Evolutionary conservation across 208 protist species (phyloP), one percentile per base, ranked within the genome.

Genomic region (Trypanosoma platydactyli): DNA sequence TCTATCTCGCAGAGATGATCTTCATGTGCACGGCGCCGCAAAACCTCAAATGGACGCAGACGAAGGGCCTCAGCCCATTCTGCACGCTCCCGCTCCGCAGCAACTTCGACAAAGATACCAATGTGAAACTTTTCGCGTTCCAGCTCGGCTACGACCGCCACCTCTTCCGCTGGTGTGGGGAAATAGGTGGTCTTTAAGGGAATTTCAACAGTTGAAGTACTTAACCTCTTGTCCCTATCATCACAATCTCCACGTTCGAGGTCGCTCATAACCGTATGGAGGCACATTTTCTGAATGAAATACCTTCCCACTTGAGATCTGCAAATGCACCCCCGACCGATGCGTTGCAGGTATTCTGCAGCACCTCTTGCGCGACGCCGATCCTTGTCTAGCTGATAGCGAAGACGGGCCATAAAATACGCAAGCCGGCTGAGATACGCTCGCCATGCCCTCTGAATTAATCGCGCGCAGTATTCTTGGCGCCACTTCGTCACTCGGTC

Each of bases 371-470:
- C 64, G 13, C 40, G 22, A 18, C 55, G 22, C 22, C 62, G 51
- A n/a, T 40, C 56, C 29, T 66, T 50, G n/a, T 84, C 52, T 52
- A 86, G 71, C 16, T 60, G 50, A 18, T 62, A 45, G 16, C 69
- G 62, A 24, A 86, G 56, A 3, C 44, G n/a, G 1, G 18, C 51
- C 80, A 94, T 86, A 64, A 72, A 76, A 44, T 70, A 77, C 12
- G 50, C 35, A 16, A 95, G 33, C 0, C 81, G 78, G 0, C 41
- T 68, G 11, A 68, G 46, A 66, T 86, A 86, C n/a, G 73, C 79
- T 3, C 84, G 73, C 87, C 89, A 95, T 18, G 78, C 55, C 1
- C 71, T 41, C 71, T 94, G 89, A 38, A 94, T 85, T 4, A 59
- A 5, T 13, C 76, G 1, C 9, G 86, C 82, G n/a, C 81, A 81